Percentiles rank a stretch among this genome's conserved stretches.
Conservation (phyloP, 805 yeast genomes). For the Pichia cabralensis region DNA sequence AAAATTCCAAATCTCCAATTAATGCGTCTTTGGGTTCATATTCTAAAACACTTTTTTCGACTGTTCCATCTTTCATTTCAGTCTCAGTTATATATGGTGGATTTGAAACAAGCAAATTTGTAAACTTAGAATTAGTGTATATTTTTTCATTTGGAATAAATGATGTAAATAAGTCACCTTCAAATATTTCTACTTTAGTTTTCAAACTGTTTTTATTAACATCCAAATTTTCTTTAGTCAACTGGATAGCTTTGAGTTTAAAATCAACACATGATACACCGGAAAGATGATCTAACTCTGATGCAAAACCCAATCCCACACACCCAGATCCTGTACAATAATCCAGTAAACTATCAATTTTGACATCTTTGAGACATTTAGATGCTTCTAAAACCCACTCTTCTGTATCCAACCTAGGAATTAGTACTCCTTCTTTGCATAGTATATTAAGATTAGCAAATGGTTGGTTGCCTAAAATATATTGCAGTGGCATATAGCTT, state of each 20-base stretch:
- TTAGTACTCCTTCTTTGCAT: constrained; percentile 60
- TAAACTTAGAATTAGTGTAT: background rate
- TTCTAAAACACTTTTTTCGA: constrained; percentile 52
- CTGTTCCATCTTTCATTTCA: constrained; percentile 35
- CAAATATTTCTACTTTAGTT: constrained; percentile 1
- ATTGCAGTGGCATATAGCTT: constrained; percentile 63
- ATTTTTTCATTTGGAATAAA: background rate
- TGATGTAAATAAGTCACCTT: constrained; percentile 5
- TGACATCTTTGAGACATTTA: constrained; percentile 4
- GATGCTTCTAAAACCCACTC: constrained; percentile 61
- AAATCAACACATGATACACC: constrained; percentile 42
- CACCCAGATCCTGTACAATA: constrained; percentile 90
- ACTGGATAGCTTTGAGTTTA: constrained; percentile 38
- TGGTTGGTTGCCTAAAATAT: constrained; percentile 78
- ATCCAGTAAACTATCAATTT: constrained; percentile 34
- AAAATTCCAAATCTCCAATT: constrained; percentile 71
- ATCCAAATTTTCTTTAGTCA: constrained; percentile 38
- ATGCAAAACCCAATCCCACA: constrained; percentile 46
- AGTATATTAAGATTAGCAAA: constrained; percentile 58
- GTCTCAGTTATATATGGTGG: constrained; percentile 74
- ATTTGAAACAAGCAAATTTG: constrained; percentile 64
- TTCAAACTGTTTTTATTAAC: constrained; percentile 7
- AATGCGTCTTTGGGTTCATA: constrained; percentile 76
- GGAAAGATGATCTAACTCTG: constrained; percentile 15
- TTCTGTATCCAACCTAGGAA: constrained; percentile 94